Conservation (phyloP, 345 rosid genomes). For the Hypericum perforatum region DNA sequence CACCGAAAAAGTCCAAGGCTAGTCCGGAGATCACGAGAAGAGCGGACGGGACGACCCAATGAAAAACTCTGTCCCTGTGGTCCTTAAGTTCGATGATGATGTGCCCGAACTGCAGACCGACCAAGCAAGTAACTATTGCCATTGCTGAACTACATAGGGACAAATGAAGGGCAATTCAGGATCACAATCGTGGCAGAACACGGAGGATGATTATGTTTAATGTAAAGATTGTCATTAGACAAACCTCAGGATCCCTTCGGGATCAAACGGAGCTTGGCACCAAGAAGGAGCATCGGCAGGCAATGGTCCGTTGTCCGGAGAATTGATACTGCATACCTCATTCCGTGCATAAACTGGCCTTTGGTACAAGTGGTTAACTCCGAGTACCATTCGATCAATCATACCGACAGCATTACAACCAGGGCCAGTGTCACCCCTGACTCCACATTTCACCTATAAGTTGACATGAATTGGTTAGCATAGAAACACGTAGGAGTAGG, state of each 20-base stretch:
- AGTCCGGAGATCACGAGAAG: conserved; percentile 46
- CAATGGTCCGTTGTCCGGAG: conserved; percentile 59
- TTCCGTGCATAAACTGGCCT: conserved; percentile 61
- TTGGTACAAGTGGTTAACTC: conserved; percentile 56
- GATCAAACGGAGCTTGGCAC: conserved; percentile 96
- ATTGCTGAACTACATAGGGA: conserved; percentile 64
- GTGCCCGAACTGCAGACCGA: conserved; percentile 83
- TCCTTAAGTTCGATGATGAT: conserved; percentile 69
- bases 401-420: conserved; percentile 80
- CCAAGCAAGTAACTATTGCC: conserved; percentile 69
- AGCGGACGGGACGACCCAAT: conserved; percentile 48
- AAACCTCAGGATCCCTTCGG: conserved; percentile 84
- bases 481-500: too few relatives aligned
- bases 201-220: background rate
- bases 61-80: conserved; percentile 43
- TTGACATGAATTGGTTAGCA: conserved; percentile 4
- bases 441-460: conserved; percentile 68
- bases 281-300: conserved; percentile 79
- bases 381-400: conserved; percentile 64
- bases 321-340: conserved; percentile 70
- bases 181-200: background rate
- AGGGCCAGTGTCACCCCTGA: conserved; percentile 70
- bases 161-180: background rate
- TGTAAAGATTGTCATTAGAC: background rate
- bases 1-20: conserved; percentile 48